These are phyloP conservation scores for Cucumis hystrix DNA, from an alignment of 306 rosid species.

Conservation along the genomic window DNA sequence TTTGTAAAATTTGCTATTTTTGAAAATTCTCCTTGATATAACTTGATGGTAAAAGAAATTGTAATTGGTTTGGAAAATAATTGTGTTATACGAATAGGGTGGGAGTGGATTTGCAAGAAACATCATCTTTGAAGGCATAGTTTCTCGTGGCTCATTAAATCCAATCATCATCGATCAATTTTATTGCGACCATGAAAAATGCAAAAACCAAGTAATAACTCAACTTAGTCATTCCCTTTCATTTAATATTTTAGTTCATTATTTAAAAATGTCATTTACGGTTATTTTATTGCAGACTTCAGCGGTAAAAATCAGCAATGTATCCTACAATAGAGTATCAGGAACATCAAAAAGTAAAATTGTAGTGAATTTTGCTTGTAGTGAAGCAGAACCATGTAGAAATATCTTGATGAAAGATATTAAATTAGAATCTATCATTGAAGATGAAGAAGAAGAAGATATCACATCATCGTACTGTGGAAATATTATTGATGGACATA, in stretches of 20 bases:
- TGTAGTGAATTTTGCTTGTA: background rate
- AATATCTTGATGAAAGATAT: conserved; percentile 1
- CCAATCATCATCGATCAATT: conserved; percentile 7
- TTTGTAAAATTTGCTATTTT: no score
- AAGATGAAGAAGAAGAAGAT: background rate
- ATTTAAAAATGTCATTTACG: no score
- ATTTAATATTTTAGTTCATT: no score
- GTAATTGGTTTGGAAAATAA: background rate
- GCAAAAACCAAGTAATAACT: background rate
- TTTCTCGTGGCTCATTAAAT: background rate
- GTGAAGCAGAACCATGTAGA: background rate
- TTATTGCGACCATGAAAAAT: background rate
- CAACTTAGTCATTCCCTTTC: no score
- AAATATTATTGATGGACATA: background rate
- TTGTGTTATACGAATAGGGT: background rate
- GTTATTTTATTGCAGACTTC: background rate
- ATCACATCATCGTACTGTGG: background rate
- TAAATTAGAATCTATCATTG: background rate
- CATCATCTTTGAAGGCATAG: background rate
- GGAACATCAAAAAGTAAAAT: background rate
- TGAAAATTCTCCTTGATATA: no score
- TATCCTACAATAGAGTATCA: background rate
- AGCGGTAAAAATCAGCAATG: conserved; percentile 1
- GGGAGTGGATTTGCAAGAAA: background rate
- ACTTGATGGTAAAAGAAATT: background rate